Evolutionary conservation across 2,329 filamentous ascomycete genomes (phyloP), one percentile per base, ranked within the genome.

Genomic region (Aureobasidium sp.): DNA sequence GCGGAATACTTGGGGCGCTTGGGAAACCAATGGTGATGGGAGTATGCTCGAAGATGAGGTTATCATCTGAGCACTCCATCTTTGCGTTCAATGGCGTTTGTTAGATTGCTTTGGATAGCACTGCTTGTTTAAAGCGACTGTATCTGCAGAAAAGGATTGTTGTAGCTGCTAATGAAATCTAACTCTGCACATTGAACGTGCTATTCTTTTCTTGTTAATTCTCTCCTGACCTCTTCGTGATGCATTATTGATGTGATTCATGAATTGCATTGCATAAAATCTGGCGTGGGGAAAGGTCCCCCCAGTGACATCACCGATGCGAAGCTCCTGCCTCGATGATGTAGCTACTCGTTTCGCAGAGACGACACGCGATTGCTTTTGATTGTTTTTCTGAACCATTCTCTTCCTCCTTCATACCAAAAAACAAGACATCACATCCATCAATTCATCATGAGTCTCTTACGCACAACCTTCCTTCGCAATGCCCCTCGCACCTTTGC

Each of bases 401-500:
- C 42, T 37, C 44, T 34, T 51, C 44, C 11, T 34, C 11, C 20
- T 34, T 31, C 25, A 37, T 5, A 34, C 31, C 20, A 31, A 42
- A 41, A 42, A 29, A 41, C 31, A 22, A 39, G 15, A 62, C 48
- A 53, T 27, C 39, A 55, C 59, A 53, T 29, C 14, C 12, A 55
- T 22, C 37, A 53, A 53, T 37, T 41, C 49, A 44, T 25, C 61
- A 69, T 68, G 67, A 64, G 39, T 55, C 37, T 55, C 12, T 20
- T 55, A 36, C 59, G 59, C 37, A 62, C 48, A 1, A 53, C 63
- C 25, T 65, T 67, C 63, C 57, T 68, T 39, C 65, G 67, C 53
- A 57, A 62, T 42, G 52, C 55, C 51, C 57, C 64, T 48, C 62
- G 62, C 56, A 65, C 65, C 42, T 63, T 64, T 20, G 64, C 65